phyloP scores from a whole-genome alignment of 2,329 filamentous ascomycete genomes.

The Ophioceras dolichostomum region DNA sequence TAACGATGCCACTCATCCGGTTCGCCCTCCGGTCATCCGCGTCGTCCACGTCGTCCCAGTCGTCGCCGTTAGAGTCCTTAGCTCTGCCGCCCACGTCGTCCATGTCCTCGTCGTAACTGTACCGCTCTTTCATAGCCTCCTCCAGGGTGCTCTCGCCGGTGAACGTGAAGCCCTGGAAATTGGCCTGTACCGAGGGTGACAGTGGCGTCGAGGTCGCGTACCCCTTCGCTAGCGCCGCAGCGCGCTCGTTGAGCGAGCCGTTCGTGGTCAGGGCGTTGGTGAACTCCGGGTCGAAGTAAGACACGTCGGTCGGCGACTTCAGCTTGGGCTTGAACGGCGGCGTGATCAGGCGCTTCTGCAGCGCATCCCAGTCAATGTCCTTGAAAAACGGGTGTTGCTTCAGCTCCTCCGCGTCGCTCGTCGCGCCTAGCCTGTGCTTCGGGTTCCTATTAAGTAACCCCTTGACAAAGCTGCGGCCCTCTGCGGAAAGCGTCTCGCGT shows the following conservation, averaged over 20 bases:
- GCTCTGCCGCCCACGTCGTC: constrained; percentile 34
- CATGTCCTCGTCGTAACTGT: constrained; percentile 39
- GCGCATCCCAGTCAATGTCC: constrained; percentile 84
- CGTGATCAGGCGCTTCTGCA: constrained; percentile 82
- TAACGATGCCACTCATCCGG: constrained; percentile 53
- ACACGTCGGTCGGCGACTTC: constrained; percentile 90
- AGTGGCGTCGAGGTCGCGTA: constrained; percentile 84
- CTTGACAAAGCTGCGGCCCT: constrained; percentile 97
- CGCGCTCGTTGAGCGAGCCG: constrained; percentile 80
- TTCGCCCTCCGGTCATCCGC: constrained; percentile 38
- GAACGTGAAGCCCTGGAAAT: constrained; percentile 97
- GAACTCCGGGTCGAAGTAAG: constrained; percentile 97
- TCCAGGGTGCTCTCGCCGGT: constrained; percentile 96
- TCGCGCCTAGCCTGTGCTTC: constrained; percentile 84
- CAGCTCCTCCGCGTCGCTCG: constrained; percentile 82
- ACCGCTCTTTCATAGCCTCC: constrained; percentile 56
- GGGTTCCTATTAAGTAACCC: constrained; percentile 94
- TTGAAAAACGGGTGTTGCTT: constrained; percentile 91
- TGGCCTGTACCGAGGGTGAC: constrained; percentile 91
- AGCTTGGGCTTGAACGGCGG: constrained; percentile 97
- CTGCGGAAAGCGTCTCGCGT: constrained; percentile 82
- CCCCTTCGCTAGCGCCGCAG: constrained; percentile 73
- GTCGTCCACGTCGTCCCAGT: constrained; percentile 48
- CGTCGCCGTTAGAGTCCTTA: constrained; percentile 24
- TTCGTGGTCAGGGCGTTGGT: constrained; percentile 85